Base-by-base conservation (phyloP, 2,329 filamentous ascomycete genomes). In the Xylariomycetidae sp. region DNA sequence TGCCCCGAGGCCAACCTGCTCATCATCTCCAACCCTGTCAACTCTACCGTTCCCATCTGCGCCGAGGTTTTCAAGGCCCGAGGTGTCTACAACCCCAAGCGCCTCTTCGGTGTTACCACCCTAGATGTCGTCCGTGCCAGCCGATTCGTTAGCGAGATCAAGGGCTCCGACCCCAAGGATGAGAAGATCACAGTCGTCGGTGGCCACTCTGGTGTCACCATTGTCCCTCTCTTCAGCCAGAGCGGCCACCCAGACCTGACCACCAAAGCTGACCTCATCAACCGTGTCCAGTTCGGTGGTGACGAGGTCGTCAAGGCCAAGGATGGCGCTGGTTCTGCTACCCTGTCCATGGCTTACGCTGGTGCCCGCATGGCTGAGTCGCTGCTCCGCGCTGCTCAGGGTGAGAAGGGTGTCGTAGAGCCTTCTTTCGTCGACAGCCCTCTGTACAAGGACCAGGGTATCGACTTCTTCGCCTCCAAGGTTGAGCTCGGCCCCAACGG, bases 301-400 rank as follows among this genome's bases (percentile, higher is more conserved):
- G 90, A 97, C 65, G 90, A 97, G 82, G 90, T 97, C 52, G 90
- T 97, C 72, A 80, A 96, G 81, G 92, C 90, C 69, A 97, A 97
- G 85, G 89, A 90, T 62, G 92, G 90, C 67, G 88, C 89, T 58
- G 90, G 90, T 56, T 96, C 88, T 52, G 90, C 90, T 62, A 97
- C 90, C 46, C 85, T 97, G 54, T 96, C 88, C 72, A 98, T 98
- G 90, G 90, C 90, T 59, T 90, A 95, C 80, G 90, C 90, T 50
- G 90, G 90, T 64, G 77, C 77, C 59, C 77, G 78, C 66, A 74
- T 82, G 67, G 88, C 92, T 54, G 89, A 97, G 74, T 88, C 85
- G 52, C 73, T 98, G 56, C 85, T 98, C 69, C 89, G 88, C 68
- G 92, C 92, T 56, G 72, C 85, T 40, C 81, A 94, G 67, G 92